Percentiles rank a stretch among this genome's conserved stretches.
phyloP scores from a whole-genome alignment of 805 yeast genomes.

The Cyberlindnera saturnus region DNA sequence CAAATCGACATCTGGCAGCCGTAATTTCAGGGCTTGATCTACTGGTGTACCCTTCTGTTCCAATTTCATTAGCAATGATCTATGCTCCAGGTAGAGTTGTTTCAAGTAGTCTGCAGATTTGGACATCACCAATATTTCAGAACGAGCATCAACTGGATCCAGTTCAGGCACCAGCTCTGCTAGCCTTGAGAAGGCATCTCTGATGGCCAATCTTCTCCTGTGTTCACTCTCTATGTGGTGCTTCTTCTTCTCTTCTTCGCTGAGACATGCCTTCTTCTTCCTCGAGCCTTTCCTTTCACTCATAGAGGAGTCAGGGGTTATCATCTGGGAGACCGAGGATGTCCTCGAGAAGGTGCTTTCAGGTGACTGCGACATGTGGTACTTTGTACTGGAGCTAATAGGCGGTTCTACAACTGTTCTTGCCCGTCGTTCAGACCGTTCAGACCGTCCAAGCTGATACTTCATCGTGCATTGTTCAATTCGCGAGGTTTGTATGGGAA shows the following conservation, averaged over 20 bases:
- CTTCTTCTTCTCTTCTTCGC: slow-evolving; percentile 41
- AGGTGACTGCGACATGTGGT: too few species aligned
- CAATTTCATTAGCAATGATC: slow-evolving; percentile 36
- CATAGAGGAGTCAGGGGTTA: too few species aligned
- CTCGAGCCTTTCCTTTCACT: not conserved
- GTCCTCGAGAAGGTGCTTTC: too few species aligned
- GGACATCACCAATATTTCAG: slow-evolving; percentile 70
- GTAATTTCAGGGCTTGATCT: slow-evolving; percentile 4
- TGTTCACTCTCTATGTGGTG: slow-evolving; percentile 85
- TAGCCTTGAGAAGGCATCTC: slow-evolving; percentile 73
- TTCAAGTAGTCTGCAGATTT: slow-evolving; percentile 55
- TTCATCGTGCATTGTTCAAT: too few species aligned
- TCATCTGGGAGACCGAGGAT: too few species aligned
- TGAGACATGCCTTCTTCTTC: slow-evolving; percentile 18
- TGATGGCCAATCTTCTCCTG: slow-evolving; percentile 76
- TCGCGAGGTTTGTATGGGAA: too few species aligned
- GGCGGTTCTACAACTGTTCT: too few species aligned
- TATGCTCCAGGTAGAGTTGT: slow-evolving; percentile 44
- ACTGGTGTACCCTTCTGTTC: slow-evolving; percentile 26
- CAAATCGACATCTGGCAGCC: slow-evolving; percentile 7
- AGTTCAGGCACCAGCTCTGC: slow-evolving; percentile 73
- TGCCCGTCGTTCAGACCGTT: too few species aligned
- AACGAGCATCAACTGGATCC: slow-evolving; percentile 62
- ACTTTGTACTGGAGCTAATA: too few species aligned
- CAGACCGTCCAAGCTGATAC: too few species aligned